A percentile compares a stretch with the other conserved stretches of the same genome.
Conservation (phyloP, 163 green algal genomes). For the Scenedesmus sp. region DNA sequence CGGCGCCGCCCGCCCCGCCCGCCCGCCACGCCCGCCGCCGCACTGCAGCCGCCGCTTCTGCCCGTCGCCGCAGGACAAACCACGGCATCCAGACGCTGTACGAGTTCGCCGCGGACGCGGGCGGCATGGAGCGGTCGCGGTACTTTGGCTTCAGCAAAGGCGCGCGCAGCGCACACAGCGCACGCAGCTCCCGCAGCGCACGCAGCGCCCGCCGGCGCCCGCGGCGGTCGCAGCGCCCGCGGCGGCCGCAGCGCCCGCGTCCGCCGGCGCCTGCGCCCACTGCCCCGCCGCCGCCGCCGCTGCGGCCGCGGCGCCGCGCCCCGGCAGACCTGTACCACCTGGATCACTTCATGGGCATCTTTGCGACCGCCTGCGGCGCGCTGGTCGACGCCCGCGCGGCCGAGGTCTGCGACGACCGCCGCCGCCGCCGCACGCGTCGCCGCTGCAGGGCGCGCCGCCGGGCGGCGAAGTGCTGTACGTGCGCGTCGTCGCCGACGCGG, state of each 20-base stretch:
- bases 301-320: no score
- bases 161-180: background rate
- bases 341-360: constrained; percentile 68
- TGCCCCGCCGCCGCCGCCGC: no score
- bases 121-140: constrained; percentile 58
- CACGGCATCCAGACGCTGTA: constrained; percentile 69
- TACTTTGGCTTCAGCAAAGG: constrained; percentile 71
- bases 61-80: constrained; percentile 50
- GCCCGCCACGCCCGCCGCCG: background rate
- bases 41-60: constrained; percentile 1
- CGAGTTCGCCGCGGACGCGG: constrained; percentile 65
- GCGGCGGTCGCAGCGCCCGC: no score
- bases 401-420: constrained; percentile 5
- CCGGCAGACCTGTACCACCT: constrained; percentile 69
- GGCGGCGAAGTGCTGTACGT: constrained; percentile 14
- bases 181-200: no score
- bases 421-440: background rate
- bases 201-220: background rate
- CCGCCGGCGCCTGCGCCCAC: no score
- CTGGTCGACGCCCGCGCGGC: constrained; percentile 44
- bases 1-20: no score
- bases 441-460: background rate
- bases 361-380: constrained; percentile 36
- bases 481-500: constrained; percentile 19
- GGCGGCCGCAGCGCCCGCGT: no score